Percentiles rank a stretch among this genome's conserved stretches.
Evolutionary conservation across 768 basidiomycete species (phyloP).

Genomic region (Amanita jacksonii): DNA sequence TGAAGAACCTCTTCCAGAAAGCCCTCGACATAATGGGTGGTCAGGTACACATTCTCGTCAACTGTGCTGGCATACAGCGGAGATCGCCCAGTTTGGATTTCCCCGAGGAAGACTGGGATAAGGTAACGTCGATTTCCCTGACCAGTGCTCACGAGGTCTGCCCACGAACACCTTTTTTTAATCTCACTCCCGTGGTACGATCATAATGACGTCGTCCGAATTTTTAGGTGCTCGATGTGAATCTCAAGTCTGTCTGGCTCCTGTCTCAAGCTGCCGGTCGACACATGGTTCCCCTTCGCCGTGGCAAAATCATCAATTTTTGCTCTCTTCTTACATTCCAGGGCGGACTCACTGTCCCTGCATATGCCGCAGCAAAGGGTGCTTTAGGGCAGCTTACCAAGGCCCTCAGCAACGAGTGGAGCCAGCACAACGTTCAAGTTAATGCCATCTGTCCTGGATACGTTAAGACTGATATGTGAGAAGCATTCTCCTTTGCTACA

Average conservation of each 20-base stretch:
- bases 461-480: conserved; percentile 80
- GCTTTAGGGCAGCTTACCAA: conserved; percentile 81
- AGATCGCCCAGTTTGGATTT: conserved; percentile 53
- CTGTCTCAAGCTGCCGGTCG: conserved; percentile 79
- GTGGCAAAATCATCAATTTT: conserved; percentile 69
- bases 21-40: conserved; percentile 31
- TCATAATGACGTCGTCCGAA: conserved; percentile 8
- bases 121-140: conserved; percentile 24
- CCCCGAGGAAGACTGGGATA: conserved; percentile 59
- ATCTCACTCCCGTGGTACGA: conserved; percentile 2
- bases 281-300: conserved; percentile 72
- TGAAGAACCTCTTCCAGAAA: conserved; percentile 30
- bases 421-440: conserved; percentile 63
- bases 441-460: conserved; percentile 87
- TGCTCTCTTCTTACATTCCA: conserved; percentile 54
- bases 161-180: not conserved
- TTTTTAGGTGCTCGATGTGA: conserved; percentile 68
- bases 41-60: conserved; percentile 53
- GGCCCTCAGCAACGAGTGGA: conserved; percentile 92
- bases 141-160: too few species aligned
- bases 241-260: conserved; percentile 82
- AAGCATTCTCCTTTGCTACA: not conserved
- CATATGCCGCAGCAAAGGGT: conserved; percentile 88
- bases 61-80: conserved; percentile 60
- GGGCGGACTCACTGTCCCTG: conserved; percentile 70